Conservation (phyloP, 345 rosid genomes). For the Ceriops decandra region DNA sequence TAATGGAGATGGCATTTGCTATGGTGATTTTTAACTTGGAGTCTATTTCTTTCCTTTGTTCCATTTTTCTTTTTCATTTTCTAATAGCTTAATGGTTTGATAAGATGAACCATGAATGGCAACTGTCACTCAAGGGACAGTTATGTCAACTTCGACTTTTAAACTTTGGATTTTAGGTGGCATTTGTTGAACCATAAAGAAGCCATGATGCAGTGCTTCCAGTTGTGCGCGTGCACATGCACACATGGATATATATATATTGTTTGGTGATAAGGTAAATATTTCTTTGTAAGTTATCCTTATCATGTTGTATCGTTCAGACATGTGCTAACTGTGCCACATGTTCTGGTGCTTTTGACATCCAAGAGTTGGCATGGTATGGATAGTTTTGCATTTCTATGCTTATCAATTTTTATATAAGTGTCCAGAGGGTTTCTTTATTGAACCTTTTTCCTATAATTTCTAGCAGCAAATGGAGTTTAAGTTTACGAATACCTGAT, state of each 20-base stretch:
- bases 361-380: not conserved
- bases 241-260: not conserved
- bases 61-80: too few species aligned
- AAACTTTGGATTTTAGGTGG: not conserved
- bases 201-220: not conserved
- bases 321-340: not conserved
- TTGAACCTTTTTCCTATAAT: slow-evolving; percentile 3
- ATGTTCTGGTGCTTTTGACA: not conserved
- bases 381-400: not conserved
- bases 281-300: not conserved
- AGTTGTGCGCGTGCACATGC: not conserved
- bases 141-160: not conserved
- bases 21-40: too few species aligned
- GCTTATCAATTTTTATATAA: not conserved
- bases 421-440: slow-evolving; percentile 2
- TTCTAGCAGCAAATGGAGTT: slow-evolving; percentile 14
- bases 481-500: slow-evolving; percentile 13
- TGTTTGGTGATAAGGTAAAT: not conserved
- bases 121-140: not conserved
- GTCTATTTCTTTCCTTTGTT: too few species aligned
- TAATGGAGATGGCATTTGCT: too few species aligned
- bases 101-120: not conserved
- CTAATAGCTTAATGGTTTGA: too few species aligned
- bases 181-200: slow-evolving; percentile 1
- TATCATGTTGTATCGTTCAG: not conserved